Base-by-base conservation (phyloP, 805 yeast genomes). In the Yueomyces sinensis region DNA sequence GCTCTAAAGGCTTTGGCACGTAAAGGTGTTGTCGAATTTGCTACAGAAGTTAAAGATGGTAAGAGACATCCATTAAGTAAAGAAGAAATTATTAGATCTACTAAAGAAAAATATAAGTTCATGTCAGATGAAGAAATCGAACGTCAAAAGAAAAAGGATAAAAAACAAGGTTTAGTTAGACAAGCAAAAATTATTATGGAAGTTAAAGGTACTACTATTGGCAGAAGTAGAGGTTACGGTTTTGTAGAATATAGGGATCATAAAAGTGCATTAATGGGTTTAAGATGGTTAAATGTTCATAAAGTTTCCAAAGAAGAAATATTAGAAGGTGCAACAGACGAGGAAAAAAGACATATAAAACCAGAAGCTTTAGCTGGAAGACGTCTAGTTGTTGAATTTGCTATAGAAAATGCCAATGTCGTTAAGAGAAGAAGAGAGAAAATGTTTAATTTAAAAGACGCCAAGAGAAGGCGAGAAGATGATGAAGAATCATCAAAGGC, bases 181-280 rank as follows among this genome's bases (percentile, higher is more conserved):
- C 97, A 91, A 60, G 81, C 96, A 18, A 91, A 91, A 63, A 78
- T 91, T 43, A 81, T 91, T 41, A 81, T 74, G 68, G 98, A 91
- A 61, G 82, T 83, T 30, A 89, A 87, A 55, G 94, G 86, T 6
- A 66, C 89, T 7, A 79, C 78, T 18, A 59, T 68, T 20, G 98
- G 98, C 37, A 72, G 98, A 58, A 77, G 91, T 51, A 78, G 96
- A 65, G 98, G 98, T 40, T 91, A 89, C 50, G 98, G 98, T 42
- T 89, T 91, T 67, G 59, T 91, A 31, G 97, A 91, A 60, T 86
- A 69, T 58, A 76, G 86, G 59, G 94, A 87, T 58, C 98, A 91
- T 58, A 81, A 80, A 58, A 56, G 78, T 42, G 97, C 98, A 1
- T 68, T 91, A 44, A 87, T 86, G 96, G 96, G 94, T 2, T 70